Evolutionary conservation across 805 yeast species (phyloP), one percentile per base, ranked within the genome.

Genomic region (Wickerhamomyces sydowiorum): DNA sequence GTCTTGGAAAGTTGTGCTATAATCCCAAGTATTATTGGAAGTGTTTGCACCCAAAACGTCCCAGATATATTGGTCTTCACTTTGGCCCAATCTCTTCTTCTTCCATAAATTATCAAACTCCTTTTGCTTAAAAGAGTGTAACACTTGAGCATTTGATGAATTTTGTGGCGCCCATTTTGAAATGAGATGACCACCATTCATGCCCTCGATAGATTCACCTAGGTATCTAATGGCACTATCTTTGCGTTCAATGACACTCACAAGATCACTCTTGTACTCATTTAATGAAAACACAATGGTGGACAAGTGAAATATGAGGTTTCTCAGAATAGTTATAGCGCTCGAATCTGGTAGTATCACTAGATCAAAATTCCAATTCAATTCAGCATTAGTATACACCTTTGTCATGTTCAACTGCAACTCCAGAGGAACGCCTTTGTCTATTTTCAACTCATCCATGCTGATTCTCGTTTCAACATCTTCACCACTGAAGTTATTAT

Each of bases 121-220:
- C 5, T 20, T 10, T 3, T 29, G 28, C 10, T 54, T 46, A 32
- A 57, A 62, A 14, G 43, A 39, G 17, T 46, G 43, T 14, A 61
- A 38, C 1, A 46, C 40, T 22, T 48, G 43, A 7, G 50, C 41
- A 46, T 65, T 63, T 4, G 45, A 21, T 1, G 67, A 64, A 8
- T 57, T 59, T 7, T 37, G 37, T 1, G 66, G 67, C 9, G 64
- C 66, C 66, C 66, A 62, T 45, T 51, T 57, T 1, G 49, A 36
- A 5, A 64, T 41, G 1, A 53, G 39, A 22, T 46, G 51, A 14
- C 53, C 57, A 1, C 45, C 48, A 36, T 50, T 46, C 33, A 51
- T 19, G 7, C 56, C 60, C 7, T 50, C 52, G 17, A 64, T 37
- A 13, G 52, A 54, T 20, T 63, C 66, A 21, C 38, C 42, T 2